phyloP scores from a whole-genome alignment of 805 yeast species.

The Schwanniomyces polymorphus region DNA sequence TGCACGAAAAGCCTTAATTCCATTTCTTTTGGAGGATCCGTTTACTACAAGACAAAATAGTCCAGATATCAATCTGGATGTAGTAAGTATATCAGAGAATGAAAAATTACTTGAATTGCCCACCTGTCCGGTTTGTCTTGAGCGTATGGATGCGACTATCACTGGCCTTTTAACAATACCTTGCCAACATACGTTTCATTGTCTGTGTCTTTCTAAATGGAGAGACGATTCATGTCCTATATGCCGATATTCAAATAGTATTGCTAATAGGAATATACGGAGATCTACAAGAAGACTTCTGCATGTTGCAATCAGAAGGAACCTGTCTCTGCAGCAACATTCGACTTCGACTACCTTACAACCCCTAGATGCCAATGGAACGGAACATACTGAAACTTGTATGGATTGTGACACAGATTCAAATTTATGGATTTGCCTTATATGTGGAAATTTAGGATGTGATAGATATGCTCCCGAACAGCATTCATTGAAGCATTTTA shows the following conservation, averaged over 20 bases:
- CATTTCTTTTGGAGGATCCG: conserved; percentile 72
- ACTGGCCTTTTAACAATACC: conserved; percentile 86
- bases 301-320: conserved; percentile 19
- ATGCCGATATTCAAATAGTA: conserved; percentile 69
- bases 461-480: conserved; percentile 77
- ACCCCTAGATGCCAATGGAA: neutral
- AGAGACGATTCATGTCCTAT: conserved; percentile 89
- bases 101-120: conserved; percentile 60
- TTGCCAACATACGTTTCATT: conserved; percentile 92
- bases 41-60: conserved; percentile 44
- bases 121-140: conserved; percentile 91
- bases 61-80: conserved; percentile 5
- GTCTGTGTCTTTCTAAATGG: conserved; percentile 87
- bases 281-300: conserved; percentile 33
- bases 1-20: conserved; percentile 40
- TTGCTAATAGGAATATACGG: conserved; percentile 34
- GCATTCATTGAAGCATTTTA: conserved; percentile 83
- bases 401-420: conserved; percentile 55
- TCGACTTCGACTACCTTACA: too few relatives aligned
- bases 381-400: conserved; percentile 38
- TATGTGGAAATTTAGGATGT: conserved; percentile 93
- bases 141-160: conserved; percentile 76
- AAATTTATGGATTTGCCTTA: conserved; percentile 84
- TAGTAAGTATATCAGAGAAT: conserved; percentile 2
- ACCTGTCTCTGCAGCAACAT: conserved; percentile 1